Conservation (phyloP, 495 filamentous ascomycete species). For the Evernia prunastri region DNA sequence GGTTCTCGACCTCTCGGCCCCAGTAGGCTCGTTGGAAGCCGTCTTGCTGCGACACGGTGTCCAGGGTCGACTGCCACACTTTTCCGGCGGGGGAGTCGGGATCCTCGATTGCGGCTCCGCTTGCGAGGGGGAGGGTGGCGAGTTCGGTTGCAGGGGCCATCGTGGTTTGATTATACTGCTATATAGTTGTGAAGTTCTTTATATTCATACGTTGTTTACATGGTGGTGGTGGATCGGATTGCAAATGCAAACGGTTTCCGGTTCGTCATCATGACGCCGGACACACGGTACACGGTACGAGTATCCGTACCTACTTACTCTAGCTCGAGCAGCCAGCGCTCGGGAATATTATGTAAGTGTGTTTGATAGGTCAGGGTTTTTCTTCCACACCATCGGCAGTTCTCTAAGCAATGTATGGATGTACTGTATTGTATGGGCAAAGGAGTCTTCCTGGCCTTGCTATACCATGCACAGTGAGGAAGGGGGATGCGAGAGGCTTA, state of each 20-base stretch:
- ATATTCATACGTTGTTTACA: not conserved
- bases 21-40: slow-evolving; percentile 25
- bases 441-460: slow-evolving; percentile 1
- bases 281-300: no score
- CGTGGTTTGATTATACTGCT: not conserved
- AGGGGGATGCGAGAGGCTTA: not conserved
- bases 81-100: slow-evolving; percentile 18
- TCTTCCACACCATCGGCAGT: no score
- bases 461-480: not conserved
- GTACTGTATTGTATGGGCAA: not conserved
- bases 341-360: no score
- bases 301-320: no score
- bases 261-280: not conserved
- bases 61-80: slow-evolving; percentile 19
- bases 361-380: no score
- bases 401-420: no score
- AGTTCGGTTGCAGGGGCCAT: slow-evolving; percentile 28
- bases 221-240: not conserved
- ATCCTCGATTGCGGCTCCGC: slow-evolving; percentile 24
- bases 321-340: no score
- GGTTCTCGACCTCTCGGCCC: slow-evolving; percentile 24
- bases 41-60: slow-evolving; percentile 21
- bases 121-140: slow-evolving; percentile 19
- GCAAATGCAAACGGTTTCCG: not conserved
- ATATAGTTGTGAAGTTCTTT: not conserved